These are phyloP conservation scores for Sugiyamaella marilandica DNA, from an alignment of 805 yeast genomes.

Conservation along the genomic window DNA sequence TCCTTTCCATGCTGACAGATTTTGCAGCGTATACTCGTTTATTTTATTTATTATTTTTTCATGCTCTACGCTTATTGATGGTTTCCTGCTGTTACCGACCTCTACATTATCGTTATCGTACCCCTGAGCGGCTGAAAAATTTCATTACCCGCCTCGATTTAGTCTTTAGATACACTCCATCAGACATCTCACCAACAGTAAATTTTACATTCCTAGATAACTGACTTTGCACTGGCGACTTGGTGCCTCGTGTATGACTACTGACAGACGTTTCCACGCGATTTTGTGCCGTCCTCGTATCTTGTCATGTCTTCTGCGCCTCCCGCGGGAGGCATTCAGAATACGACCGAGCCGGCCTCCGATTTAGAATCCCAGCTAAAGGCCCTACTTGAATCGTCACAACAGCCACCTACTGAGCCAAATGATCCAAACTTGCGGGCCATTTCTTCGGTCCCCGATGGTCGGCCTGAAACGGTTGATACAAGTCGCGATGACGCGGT, in stretches of 20 bases:
- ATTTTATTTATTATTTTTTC: too few species aligned
- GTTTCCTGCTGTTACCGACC: too few species aligned
- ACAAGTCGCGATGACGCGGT: neutral
- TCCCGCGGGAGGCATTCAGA: neutral
- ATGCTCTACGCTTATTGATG: too few species aligned
- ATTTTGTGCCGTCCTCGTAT: neutral
- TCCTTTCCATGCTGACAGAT: too few species aligned
- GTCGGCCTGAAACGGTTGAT: neutral
- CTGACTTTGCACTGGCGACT: neutral
- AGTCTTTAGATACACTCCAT: neutral
- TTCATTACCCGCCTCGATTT: conserved; percentile 1
- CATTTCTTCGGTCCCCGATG: too few species aligned
- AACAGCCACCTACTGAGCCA: too few species aligned
- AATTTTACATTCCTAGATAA: neutral
- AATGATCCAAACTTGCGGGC: too few species aligned
- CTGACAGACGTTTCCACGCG: neutral
- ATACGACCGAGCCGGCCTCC: neutral
- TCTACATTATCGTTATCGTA: neutral
- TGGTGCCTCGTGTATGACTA: neutral
- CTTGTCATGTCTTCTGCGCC: neutral
- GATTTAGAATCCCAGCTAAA: neutral
- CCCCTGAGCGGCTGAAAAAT: conserved; percentile 5
- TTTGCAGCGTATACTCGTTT: too few species aligned
- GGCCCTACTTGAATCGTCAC: neutral
- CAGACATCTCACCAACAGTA: neutral